Evolutionary conservation across 805 yeast species (phyloP), one percentile per base, ranked within the genome.

Genomic region (Maudiozyma serrabonitensis): DNA sequence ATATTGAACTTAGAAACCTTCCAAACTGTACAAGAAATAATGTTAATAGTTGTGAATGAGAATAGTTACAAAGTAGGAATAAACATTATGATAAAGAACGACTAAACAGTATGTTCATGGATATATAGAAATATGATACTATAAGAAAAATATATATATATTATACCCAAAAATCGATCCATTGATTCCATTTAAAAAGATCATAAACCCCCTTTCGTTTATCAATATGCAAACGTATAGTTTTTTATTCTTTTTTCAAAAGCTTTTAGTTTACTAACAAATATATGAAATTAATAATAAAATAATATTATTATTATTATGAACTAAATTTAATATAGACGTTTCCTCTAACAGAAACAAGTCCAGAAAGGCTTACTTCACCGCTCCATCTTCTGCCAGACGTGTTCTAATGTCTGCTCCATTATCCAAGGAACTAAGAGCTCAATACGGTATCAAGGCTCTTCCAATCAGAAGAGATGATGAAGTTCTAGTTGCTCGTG

Each of bases 281-380:
- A 7, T 18, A 6, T 11, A 11, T 18, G 16, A 37, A 37, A 37
- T 37, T 18, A 18, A 9, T 37, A 37, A n/a, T 43, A 42, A 42
- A 3, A 39, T 16, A 9, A 18, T 40, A 18, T n/a, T 28, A 68
- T 70, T 49, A 28, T 31, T 49, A 41, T 39, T 44, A 41, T 45
- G 28, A 21, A 21, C 4, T 21, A 21, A 13, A 18, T 52, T 46
- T 2, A 39, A 5, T 23, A 31, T 35, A 47, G 96, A 91, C 95
- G 97, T 91, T 75, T 89, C 98, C 69, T 83, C 95, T 75, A 89
- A 96, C 73, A 93, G 99, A 81, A 85, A 95, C 76, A 93, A 91
- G 85, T 81, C 96, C 75, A 90, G 99, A 86, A 91, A 91, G 87
- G 97, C 98, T 75, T 86, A 91, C 85, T 91, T 91, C 91, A 79